Base-by-base conservation (phyloP, 805 yeast species). In the Tetrapisispora fleetii region DNA sequence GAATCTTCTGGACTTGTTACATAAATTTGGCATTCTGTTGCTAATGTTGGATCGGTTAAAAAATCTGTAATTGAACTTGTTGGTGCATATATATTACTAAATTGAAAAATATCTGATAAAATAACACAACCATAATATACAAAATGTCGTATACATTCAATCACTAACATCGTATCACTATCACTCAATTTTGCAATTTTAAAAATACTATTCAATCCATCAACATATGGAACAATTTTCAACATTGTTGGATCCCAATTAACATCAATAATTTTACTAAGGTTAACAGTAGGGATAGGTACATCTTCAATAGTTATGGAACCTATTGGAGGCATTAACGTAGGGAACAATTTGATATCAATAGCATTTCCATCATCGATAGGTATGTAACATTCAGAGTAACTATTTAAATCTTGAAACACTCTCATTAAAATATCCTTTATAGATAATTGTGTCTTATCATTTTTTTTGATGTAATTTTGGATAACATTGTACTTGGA, bases 241-340 rank as follows among this genome's bases (percentile, higher is more conserved):
- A 88, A 72, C 93, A 93, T 84, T 1, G 98, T 91, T 1, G 97
- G 97, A 65, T 93, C 99, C 97, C 99, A 93, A 58, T 85, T 83
- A 9, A 85, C 83, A 64, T 93, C 99, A 40, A 87, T 81, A 52
- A 93, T 71, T 37, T 77, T 69, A 28, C 75, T 75, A 33, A 93
- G 68, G 46, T 81, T 80, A 1, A 93, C 95, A 0, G 91, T 82
- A n/a, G 95, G 79, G 5, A 90, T 78, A 0, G 99, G 99, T 0
- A 93, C 99, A 63, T 91, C 95, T 57, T 73, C 85, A 0, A 95
- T 79, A 45, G 80, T 73, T 21, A 93, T 69, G 43, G 78, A 78
- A 0, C 90, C 83, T 2, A 89, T 80, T 0, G 91, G 96, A 1
- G 90, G 85, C 13, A 85, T 83, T 35, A 84, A 70, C n/a, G 86